These are phyloP conservation scores for Leucosporidium scottii DNA, from an alignment of 768 basidiomycete species.

Conservation along the genomic window DNA sequence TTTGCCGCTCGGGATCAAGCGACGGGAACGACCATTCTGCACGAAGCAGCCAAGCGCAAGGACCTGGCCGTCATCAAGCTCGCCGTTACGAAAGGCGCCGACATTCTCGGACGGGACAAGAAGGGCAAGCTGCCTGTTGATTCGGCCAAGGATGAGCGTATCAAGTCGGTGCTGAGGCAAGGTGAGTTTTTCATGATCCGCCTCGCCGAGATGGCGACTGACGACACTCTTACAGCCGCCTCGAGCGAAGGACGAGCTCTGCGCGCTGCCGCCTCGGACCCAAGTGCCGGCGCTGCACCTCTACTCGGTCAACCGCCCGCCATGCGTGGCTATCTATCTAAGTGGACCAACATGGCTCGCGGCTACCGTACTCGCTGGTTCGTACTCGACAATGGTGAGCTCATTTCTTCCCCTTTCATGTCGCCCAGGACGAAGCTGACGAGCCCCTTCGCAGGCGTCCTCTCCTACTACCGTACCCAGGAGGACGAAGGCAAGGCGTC, in stretches of 20 bases:
- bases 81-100: constrained; percentile 76
- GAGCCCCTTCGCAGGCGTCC: constrained; percentile 6
- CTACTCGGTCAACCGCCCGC: constrained; percentile 51
- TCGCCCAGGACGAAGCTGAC: neutral
- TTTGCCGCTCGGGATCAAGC: constrained; percentile 65
- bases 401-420: neutral
- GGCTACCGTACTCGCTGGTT: constrained; percentile 90
- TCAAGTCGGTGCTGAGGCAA: constrained; percentile 73
- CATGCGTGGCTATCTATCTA: constrained; percentile 69
- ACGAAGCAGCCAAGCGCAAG: constrained; percentile 75
- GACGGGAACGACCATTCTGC: constrained; percentile 64
- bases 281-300: neutral
- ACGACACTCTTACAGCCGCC: neutral
- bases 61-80: constrained; percentile 76
- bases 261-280: neutral
- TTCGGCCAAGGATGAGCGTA: constrained; percentile 64
- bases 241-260: constrained; percentile 17
- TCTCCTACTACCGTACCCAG: constrained; percentile 69
- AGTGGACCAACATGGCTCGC: constrained; percentile 85
- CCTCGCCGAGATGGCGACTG: neutral
- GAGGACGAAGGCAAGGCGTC: constrained; percentile 81
- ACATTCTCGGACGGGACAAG: constrained; percentile 76
- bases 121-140: constrained; percentile 62
- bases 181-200: neutral
- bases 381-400: constrained; percentile 62